Conservation (phyloP, 2,329 filamentous ascomycete species). For the Trichophyton rubrum region DNA sequence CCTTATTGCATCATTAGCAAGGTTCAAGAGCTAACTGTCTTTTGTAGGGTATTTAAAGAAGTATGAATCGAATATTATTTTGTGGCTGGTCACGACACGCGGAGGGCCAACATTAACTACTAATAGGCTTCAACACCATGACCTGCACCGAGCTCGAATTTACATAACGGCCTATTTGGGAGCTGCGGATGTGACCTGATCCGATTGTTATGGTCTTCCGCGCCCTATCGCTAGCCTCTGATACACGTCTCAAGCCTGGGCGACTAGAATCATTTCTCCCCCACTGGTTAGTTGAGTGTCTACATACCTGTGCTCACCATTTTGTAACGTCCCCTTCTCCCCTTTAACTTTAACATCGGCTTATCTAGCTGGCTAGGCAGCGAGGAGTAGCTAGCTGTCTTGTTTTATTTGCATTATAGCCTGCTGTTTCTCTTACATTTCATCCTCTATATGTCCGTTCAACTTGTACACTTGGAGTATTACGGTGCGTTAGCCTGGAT, state of each 20-base stretch:
- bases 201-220: neutral
- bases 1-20: neutral
- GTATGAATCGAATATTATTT: conserved; percentile 1
- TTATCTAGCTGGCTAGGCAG: neutral
- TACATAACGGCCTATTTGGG: neutral
- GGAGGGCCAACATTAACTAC: neutral
- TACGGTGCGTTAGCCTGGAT: neutral
- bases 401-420: neutral
- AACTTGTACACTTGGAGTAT: neutral
- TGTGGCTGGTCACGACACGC: neutral
- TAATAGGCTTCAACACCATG: neutral
- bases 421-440: neutral
- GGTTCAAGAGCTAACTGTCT: conserved; percentile 8
- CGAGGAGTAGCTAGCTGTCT: neutral
- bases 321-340: neutral
- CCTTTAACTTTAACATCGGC: neutral
- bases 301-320: neutral
- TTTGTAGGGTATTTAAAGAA: conserved; percentile 26
- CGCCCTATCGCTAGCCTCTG: neutral
- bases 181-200: neutral
- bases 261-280: neutral
- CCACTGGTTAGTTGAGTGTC: neutral
- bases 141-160: neutral
- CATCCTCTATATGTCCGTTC: neutral
- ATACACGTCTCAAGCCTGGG: neutral